Evolutionary conservation across 1,284 basidiomycete genomes (phyloP), one percentile per base, ranked within the genome.

Genomic region (Afroboletus lepidellus): DNA sequence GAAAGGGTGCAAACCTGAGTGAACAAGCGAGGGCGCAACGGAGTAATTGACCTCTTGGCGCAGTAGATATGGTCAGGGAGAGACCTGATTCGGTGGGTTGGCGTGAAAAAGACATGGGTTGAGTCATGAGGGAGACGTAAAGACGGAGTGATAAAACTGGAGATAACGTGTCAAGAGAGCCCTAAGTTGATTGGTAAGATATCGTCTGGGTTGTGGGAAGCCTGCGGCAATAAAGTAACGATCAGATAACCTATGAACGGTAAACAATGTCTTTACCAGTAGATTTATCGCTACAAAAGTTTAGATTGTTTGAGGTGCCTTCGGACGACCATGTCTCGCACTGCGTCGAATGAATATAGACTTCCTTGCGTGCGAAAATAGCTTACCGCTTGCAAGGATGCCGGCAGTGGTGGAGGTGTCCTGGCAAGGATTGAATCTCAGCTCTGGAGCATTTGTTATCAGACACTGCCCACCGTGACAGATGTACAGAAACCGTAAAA

Each of bases 401-500:
- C 87, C 87, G 11, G 81, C 79, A 8, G 88, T 90, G 15, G 87
- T 87, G 6, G 77, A 77, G 3, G 83, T 84, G 60, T 90, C 88
- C 84, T 86, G 51, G 36, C 24, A 37, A 15, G 36, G 11, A 48
- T 44, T 15, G 9, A 47, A 44, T 34, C 32, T 60, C 33, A 52
- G 51, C 30, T 51, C 34, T 41, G 36, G 32, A 23, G 23, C 27
- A 3, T 9, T 13, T 29, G 23, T 37, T 23, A 46, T 36, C 41
- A 23, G 38, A 34, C 32, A 39, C 16, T 27, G 50, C 42, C 46
- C 57, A 85, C 84, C 48, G 87, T 90, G 32, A 90, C 86, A 18
- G 84, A 87, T 16, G 88, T 90, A 59, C 82, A 85, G 63, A 88
- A 90, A 3, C 84, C 84, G 61, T 90, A 90, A 60, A 90, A 90